Percentiles rank a stretch among this genome's conserved stretches.
Conservation (phyloP, 2,329 filamentous ascomycete genomes). For the Neurospora sp. region DNA sequence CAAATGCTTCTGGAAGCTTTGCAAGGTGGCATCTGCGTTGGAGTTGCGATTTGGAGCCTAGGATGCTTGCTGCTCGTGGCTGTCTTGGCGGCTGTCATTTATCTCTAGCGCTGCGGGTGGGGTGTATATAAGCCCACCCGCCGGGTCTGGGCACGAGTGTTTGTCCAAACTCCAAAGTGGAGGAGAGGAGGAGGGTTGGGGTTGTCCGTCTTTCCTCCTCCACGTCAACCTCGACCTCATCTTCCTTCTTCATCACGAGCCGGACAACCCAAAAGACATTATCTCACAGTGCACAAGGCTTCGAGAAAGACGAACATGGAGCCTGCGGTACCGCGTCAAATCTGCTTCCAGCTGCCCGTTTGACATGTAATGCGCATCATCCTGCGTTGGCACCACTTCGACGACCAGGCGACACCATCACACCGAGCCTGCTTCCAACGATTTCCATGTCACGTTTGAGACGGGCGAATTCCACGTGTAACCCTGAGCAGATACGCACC, state of each 20-base stretch:
- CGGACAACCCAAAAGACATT: not conserved
- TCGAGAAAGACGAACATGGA: not conserved
- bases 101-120: not conserved
- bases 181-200: not conserved
- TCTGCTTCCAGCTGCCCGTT: not conserved
- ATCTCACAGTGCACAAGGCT: not conserved
- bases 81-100: not conserved
- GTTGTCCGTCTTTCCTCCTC: not conserved
- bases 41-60: not conserved
- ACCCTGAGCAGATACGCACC: constrained; percentile 8
- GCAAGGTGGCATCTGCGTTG: not conserved
- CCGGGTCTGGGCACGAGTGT: not conserved
- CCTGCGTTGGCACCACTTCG: not conserved
- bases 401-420: not conserved
- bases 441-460: constrained; percentile 9
- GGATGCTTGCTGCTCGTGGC: not conserved
- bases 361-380: not conserved
- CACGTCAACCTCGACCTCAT: not conserved
- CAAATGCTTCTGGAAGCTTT: not conserved
- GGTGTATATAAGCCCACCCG: not conserved
- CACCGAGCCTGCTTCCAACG: not conserved
- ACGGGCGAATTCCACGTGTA: constrained; percentile 8
- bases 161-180: not conserved
- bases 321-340: not conserved
- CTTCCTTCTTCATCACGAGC: not conserved